phyloP scores from a whole-genome alignment of 139 green algal genomes.

The Chlorella sp. region DNA sequence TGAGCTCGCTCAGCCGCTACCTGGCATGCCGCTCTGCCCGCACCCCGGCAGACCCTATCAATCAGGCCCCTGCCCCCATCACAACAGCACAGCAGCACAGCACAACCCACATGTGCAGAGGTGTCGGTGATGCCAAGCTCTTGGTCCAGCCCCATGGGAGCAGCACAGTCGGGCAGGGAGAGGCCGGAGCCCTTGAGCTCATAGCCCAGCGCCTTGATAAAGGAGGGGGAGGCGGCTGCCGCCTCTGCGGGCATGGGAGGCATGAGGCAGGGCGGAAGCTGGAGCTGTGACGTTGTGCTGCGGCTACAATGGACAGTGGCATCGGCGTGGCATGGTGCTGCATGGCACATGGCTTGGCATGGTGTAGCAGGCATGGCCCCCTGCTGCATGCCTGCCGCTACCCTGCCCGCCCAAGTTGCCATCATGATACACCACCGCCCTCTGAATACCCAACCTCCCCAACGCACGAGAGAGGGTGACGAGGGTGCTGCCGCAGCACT shows the following conservation, averaged over 20 bases:
- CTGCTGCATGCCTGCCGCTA: no score
- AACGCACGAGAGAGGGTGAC: not conserved
- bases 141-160: not conserved
- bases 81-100: not conserved
- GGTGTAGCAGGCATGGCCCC: not conserved
- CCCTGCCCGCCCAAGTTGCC: no score
- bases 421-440: no score
- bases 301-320: not conserved
- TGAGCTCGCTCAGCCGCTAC: not conserved
- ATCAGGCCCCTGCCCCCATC: not conserved
- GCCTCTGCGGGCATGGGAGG: not conserved
- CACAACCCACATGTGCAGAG: not conserved
- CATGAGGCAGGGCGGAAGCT: not conserved
- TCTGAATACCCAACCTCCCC: not conserved
- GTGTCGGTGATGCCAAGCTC: not conserved
- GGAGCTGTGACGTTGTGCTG: not conserved
- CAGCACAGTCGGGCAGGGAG: not conserved
- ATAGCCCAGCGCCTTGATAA: not conserved
- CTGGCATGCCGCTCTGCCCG: no score
- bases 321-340: not conserved
- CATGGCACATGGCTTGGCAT: not conserved
- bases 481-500: constrained; percentile 18
- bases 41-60: no score
- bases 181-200: not conserved
- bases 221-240: not conserved